Evolutionary conservation across 1,284 basidiomycete genomes (phyloP).

Genomic region (Ustilago curta): DNA sequence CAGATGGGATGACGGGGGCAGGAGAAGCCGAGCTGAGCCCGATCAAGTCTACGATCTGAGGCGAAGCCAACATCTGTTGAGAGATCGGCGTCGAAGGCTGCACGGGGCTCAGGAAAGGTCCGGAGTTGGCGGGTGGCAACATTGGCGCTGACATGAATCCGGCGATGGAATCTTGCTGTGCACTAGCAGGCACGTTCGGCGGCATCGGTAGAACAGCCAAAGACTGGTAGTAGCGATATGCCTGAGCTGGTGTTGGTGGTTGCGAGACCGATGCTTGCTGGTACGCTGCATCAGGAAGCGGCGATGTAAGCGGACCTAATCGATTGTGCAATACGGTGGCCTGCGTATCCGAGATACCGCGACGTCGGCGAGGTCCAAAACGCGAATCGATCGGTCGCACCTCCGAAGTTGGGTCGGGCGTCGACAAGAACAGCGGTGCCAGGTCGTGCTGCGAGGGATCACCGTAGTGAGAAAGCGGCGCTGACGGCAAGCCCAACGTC

Average conservation of each 20-base stretch:
- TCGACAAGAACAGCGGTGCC: constrained; percentile 24
- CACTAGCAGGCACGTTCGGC: constrained; percentile 5
- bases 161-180: constrained; percentile 15
- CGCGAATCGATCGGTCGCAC: constrained; percentile 25
- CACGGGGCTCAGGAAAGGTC: constrained; percentile 11
- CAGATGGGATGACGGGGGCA: constrained; percentile 12
- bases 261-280: constrained; percentile 43
- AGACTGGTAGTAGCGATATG: constrained; percentile 31
- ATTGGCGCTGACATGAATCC: constrained; percentile 24
- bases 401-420: constrained; percentile 18
- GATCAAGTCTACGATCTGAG: constrained; percentile 33
- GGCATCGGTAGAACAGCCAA: constrained; percentile 19
- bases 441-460: constrained; percentile 25
- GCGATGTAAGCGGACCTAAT: constrained; percentile 23
- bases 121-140: constrained; percentile 16
- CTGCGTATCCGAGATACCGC: constrained; percentile 37
- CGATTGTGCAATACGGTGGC: constrained; percentile 23
- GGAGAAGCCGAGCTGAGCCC: constrained; percentile 26
- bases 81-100: constrained; percentile 5
- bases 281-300: constrained; percentile 12
- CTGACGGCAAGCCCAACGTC: constrained; percentile 22
- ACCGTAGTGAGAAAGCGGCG: constrained; percentile 25
- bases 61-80: constrained; percentile 21
- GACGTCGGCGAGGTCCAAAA: constrained; percentile 42
- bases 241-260: constrained; percentile 37